Evolutionary conservation across 129 eudicot genomes (phyloP), one percentile per base, ranked within the genome.

Genomic region (Flaveria ramosissima): DNA sequence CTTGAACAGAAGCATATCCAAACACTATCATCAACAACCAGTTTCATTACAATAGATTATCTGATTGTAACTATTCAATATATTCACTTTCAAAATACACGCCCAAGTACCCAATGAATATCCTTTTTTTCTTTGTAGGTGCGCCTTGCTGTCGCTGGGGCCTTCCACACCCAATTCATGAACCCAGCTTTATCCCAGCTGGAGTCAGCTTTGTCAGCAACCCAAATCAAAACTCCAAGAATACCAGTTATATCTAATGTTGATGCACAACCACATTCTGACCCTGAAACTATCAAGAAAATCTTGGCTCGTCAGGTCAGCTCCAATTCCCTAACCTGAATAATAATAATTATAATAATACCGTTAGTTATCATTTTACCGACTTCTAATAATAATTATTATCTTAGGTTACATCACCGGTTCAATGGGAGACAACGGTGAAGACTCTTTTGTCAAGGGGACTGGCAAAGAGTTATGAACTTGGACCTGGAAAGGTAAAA

Each of bases 81-180:
- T 11, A 68, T 9, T 47, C 14, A 14, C 60, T 24, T 47, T 70
- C 4, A 60, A 73, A 55, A 57, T 32, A 21, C 52, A 57, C 42
- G 9, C 17, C 26, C 42, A 6, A n/a, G 21, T 30, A 30, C 36
- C 36, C 15, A 73, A 21, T 23, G 7, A 36, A 21, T n/a, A 39
- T 60, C 8, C 0, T 46, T 9, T 36, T 16, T 15, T 60, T 66
- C 48, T 46, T 68, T 57, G 64, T 76, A 93, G 98, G 97, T 93
- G 53, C 98, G 98, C n/a, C 86, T 93, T 60, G 97, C 96, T 5
- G 98, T 90, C 51, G 96, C 92, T 56, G 98, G 97, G 72, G 98
- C 98, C 65, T 90, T 90, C 84, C 98, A 93, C 88, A 93, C 98
- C 7, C 73, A 82, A 67, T 86, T 89, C 85, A 93, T 93, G 98